phyloP scores from a whole-genome alignment of 768 basidiomycete genomes.

The Astraeus odoratus region DNA sequence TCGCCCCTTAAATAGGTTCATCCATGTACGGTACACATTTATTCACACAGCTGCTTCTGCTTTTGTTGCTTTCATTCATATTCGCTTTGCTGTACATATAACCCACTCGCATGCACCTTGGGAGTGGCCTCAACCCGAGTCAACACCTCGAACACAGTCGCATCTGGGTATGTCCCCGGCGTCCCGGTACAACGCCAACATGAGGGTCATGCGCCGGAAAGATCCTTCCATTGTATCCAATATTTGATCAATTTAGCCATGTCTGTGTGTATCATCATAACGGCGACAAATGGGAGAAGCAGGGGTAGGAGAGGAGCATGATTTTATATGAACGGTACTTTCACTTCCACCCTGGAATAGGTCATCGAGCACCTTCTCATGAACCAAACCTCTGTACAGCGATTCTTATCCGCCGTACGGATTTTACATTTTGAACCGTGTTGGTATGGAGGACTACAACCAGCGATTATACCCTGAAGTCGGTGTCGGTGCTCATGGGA shows the following conservation, averaged over 20 bases:
- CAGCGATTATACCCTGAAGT: conserved; percentile 75
- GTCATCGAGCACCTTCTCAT: background rate
- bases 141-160: conserved; percentile 8
- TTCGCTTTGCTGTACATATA: conserved; percentile 14
- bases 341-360: background rate
- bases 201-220: conserved; percentile 71
- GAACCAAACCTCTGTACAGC: conserved; percentile 32
- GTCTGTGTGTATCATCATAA: conserved; percentile 78
- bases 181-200: conserved; percentile 66
- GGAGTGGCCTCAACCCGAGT: conserved; percentile 4
- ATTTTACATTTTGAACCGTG: conserved; percentile 77
- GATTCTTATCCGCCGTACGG: conserved; percentile 78
- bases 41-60: background rate
- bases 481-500: conserved; percentile 51
- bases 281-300: conserved; percentile 72
- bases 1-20: too few relatives aligned
- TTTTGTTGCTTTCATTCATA: conserved; percentile 13
- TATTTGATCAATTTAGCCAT: conserved; percentile 85
- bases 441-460: conserved; percentile 72
- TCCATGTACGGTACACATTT: too few relatives aligned
- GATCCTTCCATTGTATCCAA: conserved; percentile 74
- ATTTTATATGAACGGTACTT: conserved; percentile 81
- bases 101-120: background rate
- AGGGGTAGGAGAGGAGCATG: conserved; percentile 83
- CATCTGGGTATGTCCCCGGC: conserved; percentile 52